A percentile compares a stretch with the other conserved stretches of the same genome.
phyloP scores from a whole-genome alignment of 345 rosid genomes.

The Firmiana major region DNA sequence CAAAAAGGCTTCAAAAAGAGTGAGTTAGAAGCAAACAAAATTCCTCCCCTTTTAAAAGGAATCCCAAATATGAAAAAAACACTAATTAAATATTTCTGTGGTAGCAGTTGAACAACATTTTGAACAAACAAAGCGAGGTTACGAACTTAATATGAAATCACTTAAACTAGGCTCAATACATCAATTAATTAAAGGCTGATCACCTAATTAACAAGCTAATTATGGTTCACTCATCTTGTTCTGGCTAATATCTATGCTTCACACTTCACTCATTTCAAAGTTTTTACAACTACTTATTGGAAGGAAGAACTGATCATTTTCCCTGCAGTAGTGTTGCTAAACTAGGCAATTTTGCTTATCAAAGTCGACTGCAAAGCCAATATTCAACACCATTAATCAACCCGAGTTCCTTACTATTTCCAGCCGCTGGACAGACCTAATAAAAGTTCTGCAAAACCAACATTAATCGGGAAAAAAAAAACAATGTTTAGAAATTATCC shows the following conservation, averaged over 20 bases:
- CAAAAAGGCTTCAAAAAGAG: too few species aligned
- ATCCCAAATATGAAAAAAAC: background rate
- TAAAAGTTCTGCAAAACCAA: constrained; percentile 37
- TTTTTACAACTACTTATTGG: background rate
- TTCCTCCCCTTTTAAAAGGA: background rate
- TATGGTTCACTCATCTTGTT: too few species aligned
- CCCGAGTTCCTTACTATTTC: constrained; percentile 29
- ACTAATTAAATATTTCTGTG: background rate
- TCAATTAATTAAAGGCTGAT: background rate
- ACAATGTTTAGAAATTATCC: background rate
- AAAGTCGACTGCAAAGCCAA: background rate
- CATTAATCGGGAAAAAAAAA: background rate
- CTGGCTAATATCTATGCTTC: too few species aligned
- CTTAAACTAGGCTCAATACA: background rate
- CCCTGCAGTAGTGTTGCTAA: background rate
- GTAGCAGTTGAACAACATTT: background rate
- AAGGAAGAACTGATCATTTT: background rate
- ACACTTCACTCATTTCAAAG: background rate
- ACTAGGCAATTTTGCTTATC: background rate
- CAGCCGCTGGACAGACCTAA: constrained; percentile 43
- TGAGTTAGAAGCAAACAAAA: too few species aligned
- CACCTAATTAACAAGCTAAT: background rate
- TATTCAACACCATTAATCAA: background rate
- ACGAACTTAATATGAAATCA: background rate
- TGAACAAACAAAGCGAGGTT: background rate